Evolutionary conservation across 805 yeast genomes (phyloP).

Genomic region (Starmerella cellae): DNA sequence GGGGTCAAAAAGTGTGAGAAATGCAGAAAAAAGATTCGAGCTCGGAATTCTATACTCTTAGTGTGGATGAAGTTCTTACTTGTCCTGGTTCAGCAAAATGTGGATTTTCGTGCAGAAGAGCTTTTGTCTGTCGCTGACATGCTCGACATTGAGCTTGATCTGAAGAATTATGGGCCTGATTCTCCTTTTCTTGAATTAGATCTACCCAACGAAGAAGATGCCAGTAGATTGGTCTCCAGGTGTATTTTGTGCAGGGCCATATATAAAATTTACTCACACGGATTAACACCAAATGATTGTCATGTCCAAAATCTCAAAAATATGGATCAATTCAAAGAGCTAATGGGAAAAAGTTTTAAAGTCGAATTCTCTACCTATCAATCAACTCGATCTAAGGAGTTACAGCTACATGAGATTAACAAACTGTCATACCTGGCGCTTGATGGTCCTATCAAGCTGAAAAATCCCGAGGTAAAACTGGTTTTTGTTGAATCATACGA

Average conservation of each 20-base stretch:
- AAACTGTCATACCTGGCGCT: conserved; percentile 52
- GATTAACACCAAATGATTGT: conserved; percentile 39
- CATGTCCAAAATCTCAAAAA: conserved; percentile 38
- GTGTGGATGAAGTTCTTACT: conserved; percentile 47
- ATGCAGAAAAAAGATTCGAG: too few species aligned
- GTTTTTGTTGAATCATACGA: conserved; percentile 64
- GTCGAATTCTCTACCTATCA: conserved; percentile 70
- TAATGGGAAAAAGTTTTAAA: conserved; percentile 42
- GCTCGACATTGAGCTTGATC: conserved; percentile 42
- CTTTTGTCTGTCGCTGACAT: conserved; percentile 69
- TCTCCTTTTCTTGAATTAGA: conserved; percentile 61
- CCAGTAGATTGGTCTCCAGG: conserved; percentile 47
- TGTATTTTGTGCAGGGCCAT: conserved; percentile 61
- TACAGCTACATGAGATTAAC: conserved; percentile 53
- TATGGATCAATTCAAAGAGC: conserved; percentile 29
- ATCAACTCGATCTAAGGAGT: conserved; percentile 44
- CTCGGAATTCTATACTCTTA: too few species aligned
- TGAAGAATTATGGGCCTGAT: conserved; percentile 42
- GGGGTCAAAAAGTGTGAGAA: too few species aligned
- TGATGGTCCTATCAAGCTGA: conserved; percentile 66
- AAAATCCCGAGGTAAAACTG: conserved; percentile 57
- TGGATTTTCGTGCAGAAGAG: conserved; percentile 68
- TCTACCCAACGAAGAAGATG: conserved; percentile 54
- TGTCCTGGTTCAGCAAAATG: conserved; percentile 76
- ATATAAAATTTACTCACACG: conserved; percentile 77